These are phyloP conservation scores for Hyphodiscus hymeniophilus DNA, from an alignment of 495 filamentous ascomycete genomes.

Conservation along the genomic window DNA sequence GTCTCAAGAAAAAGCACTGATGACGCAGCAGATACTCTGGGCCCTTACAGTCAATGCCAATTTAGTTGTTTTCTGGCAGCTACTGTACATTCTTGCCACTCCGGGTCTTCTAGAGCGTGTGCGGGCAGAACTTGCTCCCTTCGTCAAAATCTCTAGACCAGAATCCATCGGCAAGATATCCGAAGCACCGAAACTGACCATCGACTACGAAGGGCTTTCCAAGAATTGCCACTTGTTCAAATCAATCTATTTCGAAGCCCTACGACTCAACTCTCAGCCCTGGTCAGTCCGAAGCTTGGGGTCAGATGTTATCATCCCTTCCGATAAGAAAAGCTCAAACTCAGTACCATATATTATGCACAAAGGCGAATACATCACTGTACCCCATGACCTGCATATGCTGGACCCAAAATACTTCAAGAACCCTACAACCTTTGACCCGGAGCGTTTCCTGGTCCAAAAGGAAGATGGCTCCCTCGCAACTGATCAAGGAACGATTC, in stretches of 20 bases:
- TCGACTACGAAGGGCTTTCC: slow-evolving; percentile 38
- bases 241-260: slow-evolving; percentile 45
- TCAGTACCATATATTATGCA: slow-evolving; percentile 31
- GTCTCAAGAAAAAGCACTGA: not conserved
- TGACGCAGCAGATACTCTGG: slow-evolving; percentile 36
- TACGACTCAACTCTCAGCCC: slow-evolving; percentile 43
- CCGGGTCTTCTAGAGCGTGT: slow-evolving; percentile 38
- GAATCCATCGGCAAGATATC: slow-evolving; percentile 44
- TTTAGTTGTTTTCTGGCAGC: slow-evolving; percentile 45
- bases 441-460: slow-evolving; percentile 41
- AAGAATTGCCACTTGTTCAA: slow-evolving; percentile 42
- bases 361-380: slow-evolving; percentile 39
- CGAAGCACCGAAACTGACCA: slow-evolving; percentile 40
- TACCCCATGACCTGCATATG: slow-evolving; percentile 42
- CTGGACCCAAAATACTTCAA: slow-evolving; percentile 39
- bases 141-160: slow-evolving; percentile 34
- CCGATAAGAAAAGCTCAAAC: not conserved
- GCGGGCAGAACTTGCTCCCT: slow-evolving; percentile 43
- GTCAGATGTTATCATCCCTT: slow-evolving; percentile 9
- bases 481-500: slow-evolving; percentile 28
- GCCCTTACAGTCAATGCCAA: slow-evolving; percentile 43
- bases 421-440: slow-evolving; percentile 42
- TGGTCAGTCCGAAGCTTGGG: slow-evolving; percentile 24
- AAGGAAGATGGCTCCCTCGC: slow-evolving; percentile 25
- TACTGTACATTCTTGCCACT: slow-evolving; percentile 44